Percentiles rank a stretch among this genome's conserved stretches.
Conservation (phyloP, 345 rosid species). For the Nasturtium officinale region DNA sequence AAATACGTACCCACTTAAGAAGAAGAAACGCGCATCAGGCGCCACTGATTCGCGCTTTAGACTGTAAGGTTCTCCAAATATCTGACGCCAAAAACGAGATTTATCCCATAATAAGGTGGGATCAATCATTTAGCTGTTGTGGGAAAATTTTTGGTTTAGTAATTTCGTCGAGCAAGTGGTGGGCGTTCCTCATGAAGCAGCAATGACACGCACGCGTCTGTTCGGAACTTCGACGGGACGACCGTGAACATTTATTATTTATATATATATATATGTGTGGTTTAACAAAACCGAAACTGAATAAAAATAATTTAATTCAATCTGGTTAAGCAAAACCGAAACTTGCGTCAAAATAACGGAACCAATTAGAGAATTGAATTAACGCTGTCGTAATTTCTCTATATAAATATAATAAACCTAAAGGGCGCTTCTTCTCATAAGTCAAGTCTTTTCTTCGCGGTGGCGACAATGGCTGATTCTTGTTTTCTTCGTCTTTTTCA, state of each 20-base stretch:
- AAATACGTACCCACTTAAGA: conserved; percentile 8
- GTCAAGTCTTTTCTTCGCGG: not conserved
- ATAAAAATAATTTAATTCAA: not conserved
- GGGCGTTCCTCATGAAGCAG: not conserved
- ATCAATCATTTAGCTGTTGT: not conserved
- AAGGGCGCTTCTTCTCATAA: conserved; percentile 9
- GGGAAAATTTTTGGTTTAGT: not conserved
- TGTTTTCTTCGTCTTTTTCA: not conserved
- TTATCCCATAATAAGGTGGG: not conserved
- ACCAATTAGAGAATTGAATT: not conserved
- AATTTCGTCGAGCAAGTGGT: conserved; percentile 19
- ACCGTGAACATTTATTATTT: not conserved
- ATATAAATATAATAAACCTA: not conserved
- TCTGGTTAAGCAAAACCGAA: conserved; percentile 11
- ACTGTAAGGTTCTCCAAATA: not conserved
- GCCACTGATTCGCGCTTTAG: conserved; percentile 5
- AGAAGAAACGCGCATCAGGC: conserved; percentile 1
- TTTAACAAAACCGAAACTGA: conserved; percentile 10
- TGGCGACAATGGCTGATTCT: conserved; percentile 29
- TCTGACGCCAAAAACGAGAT: too few species aligned
- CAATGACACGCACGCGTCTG: not conserved
- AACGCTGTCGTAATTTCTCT: not conserved
- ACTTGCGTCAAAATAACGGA: conserved; percentile 2
- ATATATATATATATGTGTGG: not conserved
- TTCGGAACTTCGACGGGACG: not conserved